These are phyloP conservation scores for Tarenaya hassleriana DNA, from an alignment of 345 rosid genomes.

Conservation along the genomic window DNA sequence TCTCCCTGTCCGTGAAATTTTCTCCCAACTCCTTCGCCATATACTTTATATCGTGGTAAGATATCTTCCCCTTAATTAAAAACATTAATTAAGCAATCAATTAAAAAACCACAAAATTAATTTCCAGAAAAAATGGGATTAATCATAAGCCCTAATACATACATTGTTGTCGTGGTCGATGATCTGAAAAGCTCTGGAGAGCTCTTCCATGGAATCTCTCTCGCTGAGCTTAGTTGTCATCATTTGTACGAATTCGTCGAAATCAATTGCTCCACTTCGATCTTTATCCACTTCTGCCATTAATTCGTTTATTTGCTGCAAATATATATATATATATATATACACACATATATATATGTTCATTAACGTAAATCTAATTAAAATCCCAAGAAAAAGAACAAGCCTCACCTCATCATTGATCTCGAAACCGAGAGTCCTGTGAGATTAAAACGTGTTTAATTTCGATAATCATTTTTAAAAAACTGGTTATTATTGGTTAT, in stretches of 20 bases:
- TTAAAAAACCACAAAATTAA: not conserved
- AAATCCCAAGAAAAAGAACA: constrained; percentile 7
- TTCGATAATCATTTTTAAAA: not conserved
- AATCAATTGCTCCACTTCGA: constrained; percentile 91
- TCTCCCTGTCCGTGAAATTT: constrained; percentile 59
- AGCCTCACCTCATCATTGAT: constrained; percentile 90
- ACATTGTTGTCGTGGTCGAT: constrained; percentile 86
- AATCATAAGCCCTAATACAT: no score
- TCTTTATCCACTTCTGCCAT: constrained; percentile 93
- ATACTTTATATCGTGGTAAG: constrained; percentile 47
- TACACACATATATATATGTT: no score
- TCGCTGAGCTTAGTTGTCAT: constrained; percentile 93
- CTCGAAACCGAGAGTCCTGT: constrained; percentile 96
- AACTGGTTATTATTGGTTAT: not conserved
- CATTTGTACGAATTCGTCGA: constrained; percentile 80
- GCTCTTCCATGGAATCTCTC: constrained; percentile 74
- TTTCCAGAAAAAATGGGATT: not conserved
- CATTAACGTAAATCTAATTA: not conserved
- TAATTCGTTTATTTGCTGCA: constrained; percentile 86
- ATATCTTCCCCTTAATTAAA: constrained; percentile 61
- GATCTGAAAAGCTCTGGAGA: constrained; percentile 60
- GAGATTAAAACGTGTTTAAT: constrained; percentile 13
- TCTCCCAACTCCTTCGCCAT: constrained; percentile 77
- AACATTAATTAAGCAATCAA: not conserved
- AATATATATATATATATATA: no score